Conservation (phyloP, 805 yeast genomes). For the Lipomyces sp. region DNA sequence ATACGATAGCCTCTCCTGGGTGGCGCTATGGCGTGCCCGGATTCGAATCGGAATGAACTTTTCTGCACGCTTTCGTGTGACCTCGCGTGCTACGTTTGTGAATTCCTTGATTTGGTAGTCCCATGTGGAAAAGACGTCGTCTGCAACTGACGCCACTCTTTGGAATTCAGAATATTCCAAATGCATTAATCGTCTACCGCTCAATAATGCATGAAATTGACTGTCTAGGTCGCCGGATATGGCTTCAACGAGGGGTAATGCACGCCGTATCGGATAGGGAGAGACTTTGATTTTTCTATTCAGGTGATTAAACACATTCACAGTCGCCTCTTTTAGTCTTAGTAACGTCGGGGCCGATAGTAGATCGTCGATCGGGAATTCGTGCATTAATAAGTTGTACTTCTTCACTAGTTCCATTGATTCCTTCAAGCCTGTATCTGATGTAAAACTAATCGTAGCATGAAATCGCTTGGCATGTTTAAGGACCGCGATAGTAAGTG, state of each 20-base stretch:
- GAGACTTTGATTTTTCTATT: slow-evolving; percentile 61
- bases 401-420: slow-evolving; percentile 49
- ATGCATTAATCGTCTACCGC: slow-evolving; percentile 52
- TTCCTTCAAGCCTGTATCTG: slow-evolving; percentile 68
- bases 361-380: slow-evolving; percentile 69
- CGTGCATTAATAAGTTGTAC: slow-evolving; percentile 69
- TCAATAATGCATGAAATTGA: slow-evolving; percentile 51
- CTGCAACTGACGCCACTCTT: slow-evolving; percentile 42
- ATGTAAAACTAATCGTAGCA: slow-evolving; percentile 69
- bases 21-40: slow-evolving; percentile 49
- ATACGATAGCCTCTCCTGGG: slow-evolving; percentile 53
- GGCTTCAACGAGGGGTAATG: slow-evolving; percentile 68
- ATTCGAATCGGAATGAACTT: slow-evolving; percentile 69
- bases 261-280: slow-evolving; percentile 66
- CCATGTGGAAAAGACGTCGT: slow-evolving; percentile 53
- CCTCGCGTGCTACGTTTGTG: slow-evolving; percentile 70
- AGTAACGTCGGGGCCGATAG: slow-evolving; percentile 53
- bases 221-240: slow-evolving; percentile 61
- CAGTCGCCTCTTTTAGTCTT: slow-evolving; percentile 54
- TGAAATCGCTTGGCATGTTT: slow-evolving; percentile 77
- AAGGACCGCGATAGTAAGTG: slow-evolving; percentile 62
- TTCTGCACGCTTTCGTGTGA: slow-evolving; percentile 73
- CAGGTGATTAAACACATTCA: slow-evolving; percentile 61
- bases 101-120: slow-evolving; percentile 68
- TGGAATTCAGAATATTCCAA: slow-evolving; percentile 52